phyloP scores from a whole-genome alignment of 2,329 filamentous ascomycete species.

The Ceratocystis papillata region DNA sequence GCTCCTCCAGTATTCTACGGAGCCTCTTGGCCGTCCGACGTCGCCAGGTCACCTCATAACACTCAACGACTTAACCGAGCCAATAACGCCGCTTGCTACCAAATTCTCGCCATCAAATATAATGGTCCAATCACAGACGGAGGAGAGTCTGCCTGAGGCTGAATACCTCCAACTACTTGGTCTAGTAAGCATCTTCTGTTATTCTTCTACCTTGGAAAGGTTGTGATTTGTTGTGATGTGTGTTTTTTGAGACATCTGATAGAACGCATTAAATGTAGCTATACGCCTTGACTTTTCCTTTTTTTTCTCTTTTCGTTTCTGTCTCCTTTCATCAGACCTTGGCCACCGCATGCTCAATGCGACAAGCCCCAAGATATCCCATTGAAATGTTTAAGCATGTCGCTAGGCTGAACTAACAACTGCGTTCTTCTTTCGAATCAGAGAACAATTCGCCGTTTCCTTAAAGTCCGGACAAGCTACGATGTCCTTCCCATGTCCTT shows the following conservation, averaged over 20 bases:
- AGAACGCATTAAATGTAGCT: not conserved
- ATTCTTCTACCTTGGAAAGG: not conserved
- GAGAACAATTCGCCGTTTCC: constrained; percentile 88
- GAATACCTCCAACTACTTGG: constrained; percentile 70
- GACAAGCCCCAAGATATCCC: constrained; percentile 4
- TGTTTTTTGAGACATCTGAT: not conserved
- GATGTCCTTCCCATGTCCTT: constrained; percentile 95
- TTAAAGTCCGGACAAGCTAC: constrained; percentile 93
- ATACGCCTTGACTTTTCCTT: not conserved
- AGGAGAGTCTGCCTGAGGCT: constrained; percentile 39
- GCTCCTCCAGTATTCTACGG: constrained; percentile 9
- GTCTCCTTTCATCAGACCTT: not conserved
- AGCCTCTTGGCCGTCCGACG: constrained; percentile 2
- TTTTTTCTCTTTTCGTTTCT: not conserved
- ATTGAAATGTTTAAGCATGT: not conserved
- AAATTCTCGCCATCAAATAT: constrained; percentile 32
- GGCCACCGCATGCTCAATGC: constrained; percentile 7
- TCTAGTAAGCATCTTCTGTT: constrained; percentile 46
- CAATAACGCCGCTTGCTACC: constrained; percentile 31
- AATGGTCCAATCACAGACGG: constrained; percentile 18
- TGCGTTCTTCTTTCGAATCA: constrained; percentile 32
- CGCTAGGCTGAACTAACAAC: not conserved
- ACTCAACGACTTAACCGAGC: constrained; percentile 32
- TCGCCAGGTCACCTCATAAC: constrained; percentile 13
- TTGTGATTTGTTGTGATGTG: not conserved